phyloP scores from a whole-genome alignment of 305 asterid genomes.

The Fraxinus baroniana region DNA sequence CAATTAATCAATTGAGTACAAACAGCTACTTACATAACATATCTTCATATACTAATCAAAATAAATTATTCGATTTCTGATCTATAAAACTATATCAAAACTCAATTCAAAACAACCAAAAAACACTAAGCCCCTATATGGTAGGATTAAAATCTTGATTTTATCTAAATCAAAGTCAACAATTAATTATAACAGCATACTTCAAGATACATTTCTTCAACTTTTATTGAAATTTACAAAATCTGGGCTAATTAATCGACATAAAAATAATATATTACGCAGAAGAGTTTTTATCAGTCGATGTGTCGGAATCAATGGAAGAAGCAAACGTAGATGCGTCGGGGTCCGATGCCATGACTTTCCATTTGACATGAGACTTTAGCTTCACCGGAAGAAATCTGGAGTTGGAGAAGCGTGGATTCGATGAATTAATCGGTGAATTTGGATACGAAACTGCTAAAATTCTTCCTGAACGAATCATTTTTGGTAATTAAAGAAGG shows the following conservation, averaged over 20 bases:
- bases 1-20: background rate
- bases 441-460: conserved; percentile 35
- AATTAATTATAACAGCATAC: no score
- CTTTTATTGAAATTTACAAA: no score
- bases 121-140: background rate
- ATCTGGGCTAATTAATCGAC: background rate
- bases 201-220: no score
- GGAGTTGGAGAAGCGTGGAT: conserved; percentile 23
- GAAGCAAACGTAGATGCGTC: conserved; percentile 50
- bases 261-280: conserved; percentile 33
- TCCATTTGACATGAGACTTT: conserved; percentile 44
- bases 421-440: conserved; percentile 28
- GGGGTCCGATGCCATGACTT: conserved; percentile 52
- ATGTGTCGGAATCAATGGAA: conserved; percentile 41
- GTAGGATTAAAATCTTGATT: no score
- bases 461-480: conserved; percentile 53
- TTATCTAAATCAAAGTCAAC: no score
- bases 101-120: background rate
- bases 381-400: conserved; percentile 32
- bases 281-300: conserved; percentile 41
- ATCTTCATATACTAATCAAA: background rate
- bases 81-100: background rate
- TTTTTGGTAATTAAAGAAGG: conserved; percentile 9
- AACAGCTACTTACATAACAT: background rate
- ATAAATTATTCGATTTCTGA: background rate